phyloP scores from a whole-genome alignment of 2,329 filamentous ascomycete genomes.

The Exophiala phaeomuriformis region DNA sequence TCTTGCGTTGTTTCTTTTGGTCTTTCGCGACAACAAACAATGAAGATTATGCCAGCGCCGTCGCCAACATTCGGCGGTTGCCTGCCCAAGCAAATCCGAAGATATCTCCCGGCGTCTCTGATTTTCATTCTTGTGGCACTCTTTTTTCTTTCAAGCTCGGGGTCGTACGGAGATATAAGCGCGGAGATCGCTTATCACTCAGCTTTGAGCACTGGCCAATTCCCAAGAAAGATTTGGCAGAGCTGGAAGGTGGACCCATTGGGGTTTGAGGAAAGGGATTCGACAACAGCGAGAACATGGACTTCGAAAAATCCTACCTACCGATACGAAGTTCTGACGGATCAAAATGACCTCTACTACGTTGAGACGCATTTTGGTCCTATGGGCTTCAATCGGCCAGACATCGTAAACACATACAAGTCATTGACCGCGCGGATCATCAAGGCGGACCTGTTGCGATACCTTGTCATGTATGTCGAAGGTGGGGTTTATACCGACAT shows the following conservation, averaged over 20 bases:
- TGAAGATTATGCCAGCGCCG: neutral
- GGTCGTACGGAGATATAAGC: slow-evolving; percentile 30
- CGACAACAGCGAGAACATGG: slow-evolving; percentile 57
- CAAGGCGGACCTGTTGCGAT: slow-evolving; percentile 59
- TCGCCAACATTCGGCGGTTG: slow-evolving; percentile 8
- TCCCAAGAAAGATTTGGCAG: slow-evolving; percentile 67
- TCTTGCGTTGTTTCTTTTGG: neutral
- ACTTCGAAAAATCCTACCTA: slow-evolving; percentile 57
- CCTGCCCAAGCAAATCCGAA: slow-evolving; percentile 44
- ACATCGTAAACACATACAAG: slow-evolving; percentile 57
- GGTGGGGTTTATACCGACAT: slow-evolving; percentile 56
- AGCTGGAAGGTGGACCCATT: slow-evolving; percentile 66
- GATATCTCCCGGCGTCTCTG: slow-evolving; percentile 44
- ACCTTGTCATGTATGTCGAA: slow-evolving; percentile 61
- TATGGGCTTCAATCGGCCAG: slow-evolving; percentile 57
- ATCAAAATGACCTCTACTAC: slow-evolving; percentile 60
- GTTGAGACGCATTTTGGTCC: slow-evolving; percentile 62
- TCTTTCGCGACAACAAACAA: neutral
- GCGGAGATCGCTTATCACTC: slow-evolving; percentile 13
- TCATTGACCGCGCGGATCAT: slow-evolving; percentile 57
- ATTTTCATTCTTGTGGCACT: slow-evolving; percentile 41
- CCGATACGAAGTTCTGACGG: slow-evolving; percentile 63
- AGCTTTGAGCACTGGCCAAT: slow-evolving; percentile 31
- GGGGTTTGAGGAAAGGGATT: slow-evolving; percentile 58
- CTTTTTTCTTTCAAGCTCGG: slow-evolving; percentile 41